Conservation (phyloP, 768 basidiomycete species). For the Termitomyces sp. region DNA sequence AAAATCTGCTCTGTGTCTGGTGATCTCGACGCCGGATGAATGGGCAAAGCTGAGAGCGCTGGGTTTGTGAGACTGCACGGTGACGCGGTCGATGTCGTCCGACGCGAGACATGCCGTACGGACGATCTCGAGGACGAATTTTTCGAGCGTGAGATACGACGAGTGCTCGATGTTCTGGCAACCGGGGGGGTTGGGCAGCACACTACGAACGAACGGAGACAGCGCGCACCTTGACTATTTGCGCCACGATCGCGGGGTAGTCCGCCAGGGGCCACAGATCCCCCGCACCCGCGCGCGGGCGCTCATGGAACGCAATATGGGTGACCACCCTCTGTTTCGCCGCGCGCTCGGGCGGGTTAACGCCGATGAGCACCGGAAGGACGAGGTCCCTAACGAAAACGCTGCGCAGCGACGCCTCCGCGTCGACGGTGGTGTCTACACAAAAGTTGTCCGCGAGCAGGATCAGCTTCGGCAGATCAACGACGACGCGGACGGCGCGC, state of each 20-base stretch:
- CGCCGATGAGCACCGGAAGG: constrained; percentile 57
- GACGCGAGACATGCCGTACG: constrained; percentile 28
- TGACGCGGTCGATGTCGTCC: constrained; percentile 31
- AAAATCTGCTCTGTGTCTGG: constrained; percentile 29
- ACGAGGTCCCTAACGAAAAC: constrained; percentile 40
- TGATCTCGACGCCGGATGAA: constrained; percentile 59
- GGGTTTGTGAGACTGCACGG: constrained; percentile 60
- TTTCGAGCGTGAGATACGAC: constrained; percentile 56
- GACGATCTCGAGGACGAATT: constrained; percentile 44
- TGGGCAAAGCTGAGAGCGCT: constrained; percentile 64
- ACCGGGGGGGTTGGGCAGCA: neutral
- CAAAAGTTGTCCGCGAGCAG: constrained; percentile 40
- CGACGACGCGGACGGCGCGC: constrained; percentile 33
- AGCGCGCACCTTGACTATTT: constrained; percentile 30
- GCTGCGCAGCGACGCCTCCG: constrained; percentile 13
- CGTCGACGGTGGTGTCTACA: constrained; percentile 28
- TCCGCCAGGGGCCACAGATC: constrained; percentile 22
- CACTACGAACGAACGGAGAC: neutral
- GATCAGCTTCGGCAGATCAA: constrained; percentile 42
- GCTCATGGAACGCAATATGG: constrained; percentile 41
- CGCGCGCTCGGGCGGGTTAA: constrained; percentile 63
- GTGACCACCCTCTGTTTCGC: constrained; percentile 59
- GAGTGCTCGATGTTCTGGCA: constrained; percentile 42
- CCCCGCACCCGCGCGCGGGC: constrained; percentile 1
- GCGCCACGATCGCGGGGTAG: constrained; percentile 30